Percentiles rank a stretch among this genome's conserved stretches.
These are phyloP conservation scores for Chondrus crispus DNA, from an alignment of 23 red algal genomes.

Conservation along the genomic window DNA sequence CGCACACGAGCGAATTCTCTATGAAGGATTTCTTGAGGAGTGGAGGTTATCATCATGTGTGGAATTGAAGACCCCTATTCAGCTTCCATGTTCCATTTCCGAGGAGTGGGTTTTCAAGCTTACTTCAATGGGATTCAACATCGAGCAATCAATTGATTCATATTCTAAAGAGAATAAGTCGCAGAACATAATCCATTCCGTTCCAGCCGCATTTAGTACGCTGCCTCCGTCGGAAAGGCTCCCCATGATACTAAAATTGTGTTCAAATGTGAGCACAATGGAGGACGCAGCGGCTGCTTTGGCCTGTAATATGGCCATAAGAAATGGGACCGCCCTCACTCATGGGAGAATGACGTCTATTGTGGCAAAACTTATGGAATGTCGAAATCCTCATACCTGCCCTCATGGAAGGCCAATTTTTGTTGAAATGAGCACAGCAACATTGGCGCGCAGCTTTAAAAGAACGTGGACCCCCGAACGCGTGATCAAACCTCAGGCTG, in stretches of 20 bases:
- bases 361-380: conserved; percentile 19
- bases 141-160: too few species aligned
- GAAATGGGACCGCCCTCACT: conserved; percentile 28
- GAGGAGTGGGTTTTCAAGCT: conserved; percentile 34
- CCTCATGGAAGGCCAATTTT: conserved; percentile 66
- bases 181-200: too few species aligned
- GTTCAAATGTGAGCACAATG: neutral
- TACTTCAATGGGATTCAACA: conserved; percentile 34
- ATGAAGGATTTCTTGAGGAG: conserved; percentile 34
- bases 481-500: too few species aligned
- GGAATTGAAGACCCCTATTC: neutral
- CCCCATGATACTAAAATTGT: neutral
- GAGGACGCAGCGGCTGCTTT: conserved; percentile 46
- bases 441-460: conserved; percentile 36
- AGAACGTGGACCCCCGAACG: conserved; percentile 35
- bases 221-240: too few species aligned
- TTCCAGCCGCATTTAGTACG: too few species aligned
- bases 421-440: neutral
- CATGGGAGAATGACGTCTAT: conserved; percentile 17
- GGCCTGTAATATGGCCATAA: conserved; percentile 35
- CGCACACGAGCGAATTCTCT: conserved; percentile 67
- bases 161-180: too few species aligned
- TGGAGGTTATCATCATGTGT: conserved; percentile 29
- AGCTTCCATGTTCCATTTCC: neutral
- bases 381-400: conserved; percentile 57